phyloP scores from a whole-genome alignment of 2,329 filamentous ascomycete species.

The Ustilaginoidea virens region DNA sequence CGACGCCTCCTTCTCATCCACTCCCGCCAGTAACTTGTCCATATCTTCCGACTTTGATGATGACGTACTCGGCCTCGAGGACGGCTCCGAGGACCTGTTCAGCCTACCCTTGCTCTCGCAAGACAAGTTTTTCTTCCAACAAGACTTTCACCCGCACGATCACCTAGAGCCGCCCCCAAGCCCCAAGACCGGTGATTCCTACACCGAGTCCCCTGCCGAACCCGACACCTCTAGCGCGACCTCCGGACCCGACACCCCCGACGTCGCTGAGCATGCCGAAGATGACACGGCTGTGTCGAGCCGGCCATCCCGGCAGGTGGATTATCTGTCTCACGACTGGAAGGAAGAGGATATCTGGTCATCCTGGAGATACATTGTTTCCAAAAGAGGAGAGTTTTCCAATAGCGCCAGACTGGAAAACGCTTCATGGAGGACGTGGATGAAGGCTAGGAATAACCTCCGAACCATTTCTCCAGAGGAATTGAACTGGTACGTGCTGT shows the following conservation, averaged over 20 bases:
- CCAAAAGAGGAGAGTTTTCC: constrained; percentile 61
- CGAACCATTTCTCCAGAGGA: constrained; percentile 82
- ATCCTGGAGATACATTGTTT: constrained; percentile 87
- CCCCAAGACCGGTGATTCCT: constrained; percentile 33
- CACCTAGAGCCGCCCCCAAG: constrained; percentile 34
- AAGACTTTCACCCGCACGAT: constrained; percentile 17
- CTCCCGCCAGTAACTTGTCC: constrained; percentile 47
- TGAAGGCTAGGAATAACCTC: constrained; percentile 76
- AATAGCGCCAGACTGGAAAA: constrained; percentile 81
- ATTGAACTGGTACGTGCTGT: constrained; percentile 65
- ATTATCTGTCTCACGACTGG: constrained; percentile 89
- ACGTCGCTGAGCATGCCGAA: constrained; percentile 45
- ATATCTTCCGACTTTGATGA: constrained; percentile 42
- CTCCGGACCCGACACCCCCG: constrained; percentile 43
- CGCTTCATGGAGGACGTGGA: constrained; percentile 94
- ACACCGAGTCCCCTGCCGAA: constrained; percentile 36
- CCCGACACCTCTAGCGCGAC: constrained; percentile 33
- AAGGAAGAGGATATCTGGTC: constrained; percentile 94
- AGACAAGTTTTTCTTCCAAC: constrained; percentile 26
- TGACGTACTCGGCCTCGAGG: constrained; percentile 26
- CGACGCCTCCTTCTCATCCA: constrained; percentile 44
- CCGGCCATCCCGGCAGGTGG: constrained; percentile 77
- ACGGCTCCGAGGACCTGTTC: constrained; percentile 29
- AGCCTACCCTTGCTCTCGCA: constrained; percentile 30
- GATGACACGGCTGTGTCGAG: constrained; percentile 65